phyloP scores from a whole-genome alignment of 371 early-diverging fungal species.

The Umbelopsis sp. region DNA sequence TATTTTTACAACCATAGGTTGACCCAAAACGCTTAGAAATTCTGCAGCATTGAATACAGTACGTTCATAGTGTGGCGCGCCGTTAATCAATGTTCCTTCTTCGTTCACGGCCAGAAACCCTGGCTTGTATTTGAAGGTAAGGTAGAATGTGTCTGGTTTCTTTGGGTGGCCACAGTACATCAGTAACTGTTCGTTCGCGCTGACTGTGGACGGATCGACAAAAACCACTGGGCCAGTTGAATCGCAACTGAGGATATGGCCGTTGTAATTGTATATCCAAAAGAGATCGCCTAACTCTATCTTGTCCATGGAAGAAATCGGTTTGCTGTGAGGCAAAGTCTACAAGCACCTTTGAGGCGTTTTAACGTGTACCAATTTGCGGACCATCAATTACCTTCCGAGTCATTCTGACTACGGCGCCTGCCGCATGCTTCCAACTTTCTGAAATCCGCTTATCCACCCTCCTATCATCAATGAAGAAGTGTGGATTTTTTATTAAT shows the following conservation, averaged over 20 bases:
- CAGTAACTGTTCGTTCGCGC: not conserved
- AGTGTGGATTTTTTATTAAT: no score
- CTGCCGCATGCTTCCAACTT: no score
- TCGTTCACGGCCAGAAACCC: slow-evolving; percentile 4
- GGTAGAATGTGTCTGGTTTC: not conserved
- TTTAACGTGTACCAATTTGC: no score
- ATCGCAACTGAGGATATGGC: not conserved
- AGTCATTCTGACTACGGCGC: no score
- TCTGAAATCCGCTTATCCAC: no score
- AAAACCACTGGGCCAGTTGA: not conserved
- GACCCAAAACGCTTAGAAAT: not conserved
- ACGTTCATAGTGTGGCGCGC: not conserved
- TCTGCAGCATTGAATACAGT: not conserved
- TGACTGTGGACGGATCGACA: not conserved
- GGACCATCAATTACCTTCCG: no score
- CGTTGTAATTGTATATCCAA: not conserved
- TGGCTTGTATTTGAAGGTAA: slow-evolving; percentile 1
- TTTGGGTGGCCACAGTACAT: not conserved
- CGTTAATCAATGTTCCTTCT: not conserved
- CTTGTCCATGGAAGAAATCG: slow-evolving; percentile 3
- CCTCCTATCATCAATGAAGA: no score
- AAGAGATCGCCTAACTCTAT: slow-evolving; percentile 1
- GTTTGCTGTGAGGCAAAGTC: not conserved
- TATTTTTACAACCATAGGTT: not conserved
- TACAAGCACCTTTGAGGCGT: no score